Evolutionary conservation across 345 rosid species (phyloP).

Genomic region (Anacardium occidentale): DNA sequence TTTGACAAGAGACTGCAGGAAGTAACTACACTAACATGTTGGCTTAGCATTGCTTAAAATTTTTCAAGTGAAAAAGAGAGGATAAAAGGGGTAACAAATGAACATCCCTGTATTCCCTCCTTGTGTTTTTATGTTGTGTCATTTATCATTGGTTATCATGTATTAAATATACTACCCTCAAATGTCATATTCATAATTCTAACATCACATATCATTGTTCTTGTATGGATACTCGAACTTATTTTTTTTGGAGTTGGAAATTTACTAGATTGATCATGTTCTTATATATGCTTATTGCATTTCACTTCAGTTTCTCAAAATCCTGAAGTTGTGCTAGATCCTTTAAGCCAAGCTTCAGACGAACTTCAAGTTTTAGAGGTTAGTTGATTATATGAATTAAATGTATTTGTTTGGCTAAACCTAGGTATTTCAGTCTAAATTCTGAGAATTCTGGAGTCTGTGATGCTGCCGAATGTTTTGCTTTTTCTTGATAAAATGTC

Average conservation of each 20-base stretch:
- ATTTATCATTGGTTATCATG: not conserved
- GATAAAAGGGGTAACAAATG: not conserved
- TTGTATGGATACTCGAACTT: not conserved
- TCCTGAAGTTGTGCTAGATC: slow-evolving; percentile 66
- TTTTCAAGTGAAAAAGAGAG: no score
- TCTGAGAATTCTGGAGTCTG: not conserved
- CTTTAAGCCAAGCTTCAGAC: slow-evolving; percentile 77
- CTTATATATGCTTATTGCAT: slow-evolving; percentile 7
- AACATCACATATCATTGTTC: not conserved
- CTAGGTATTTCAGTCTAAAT: not conserved
- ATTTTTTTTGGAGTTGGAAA: not conserved
- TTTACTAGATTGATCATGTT: not conserved
- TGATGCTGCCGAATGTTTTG: not conserved
- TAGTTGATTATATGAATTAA: slow-evolving; percentile 12
- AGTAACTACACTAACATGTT: no score
- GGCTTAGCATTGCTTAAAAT: no score
- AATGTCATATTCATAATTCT: not conserved
- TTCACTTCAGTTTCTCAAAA: slow-evolving; percentile 51
- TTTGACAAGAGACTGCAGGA: no score
- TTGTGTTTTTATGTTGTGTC: not conserved
- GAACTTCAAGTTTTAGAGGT: slow-evolving; percentile 85
- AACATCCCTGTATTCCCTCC: not conserved
- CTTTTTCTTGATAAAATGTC: no score
- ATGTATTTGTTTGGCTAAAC: not conserved
- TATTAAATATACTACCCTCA: not conserved